Evolutionary conservation across 495 filamentous ascomycete genomes (phyloP).

Genomic region (Alectoria sarmentosa): DNA sequence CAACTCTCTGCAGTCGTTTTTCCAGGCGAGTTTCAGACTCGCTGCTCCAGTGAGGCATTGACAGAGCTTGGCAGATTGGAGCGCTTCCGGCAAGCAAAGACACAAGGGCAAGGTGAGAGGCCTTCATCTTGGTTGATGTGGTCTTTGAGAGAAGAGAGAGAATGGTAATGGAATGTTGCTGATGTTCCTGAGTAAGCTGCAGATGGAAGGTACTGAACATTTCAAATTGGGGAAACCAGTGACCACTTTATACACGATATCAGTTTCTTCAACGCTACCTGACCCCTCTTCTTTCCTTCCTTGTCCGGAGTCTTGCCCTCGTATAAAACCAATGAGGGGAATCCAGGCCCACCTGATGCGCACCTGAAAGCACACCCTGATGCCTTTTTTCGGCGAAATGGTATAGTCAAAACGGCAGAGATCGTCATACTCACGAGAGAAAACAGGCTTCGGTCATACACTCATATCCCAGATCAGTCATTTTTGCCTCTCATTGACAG

Average conservation of each 20-base stretch:
- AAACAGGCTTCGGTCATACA: neutral
- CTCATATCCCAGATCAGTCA: neutral
- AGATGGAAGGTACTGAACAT: neutral
- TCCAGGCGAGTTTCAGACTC: neutral
- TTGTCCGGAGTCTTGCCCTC: neutral
- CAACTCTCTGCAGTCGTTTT: neutral
- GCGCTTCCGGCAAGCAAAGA: neutral
- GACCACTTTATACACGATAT: neutral
- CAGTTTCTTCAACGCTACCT: neutral
- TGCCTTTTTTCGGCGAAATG: neutral
- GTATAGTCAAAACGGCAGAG: neutral
- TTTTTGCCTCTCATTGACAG: neutral
- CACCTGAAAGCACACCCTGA: too few relatives aligned
- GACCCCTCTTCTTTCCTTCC: neutral
- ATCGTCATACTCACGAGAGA: too few relatives aligned
- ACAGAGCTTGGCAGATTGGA: neutral
- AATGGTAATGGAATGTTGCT: neutral
- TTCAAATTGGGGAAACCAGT: neutral
- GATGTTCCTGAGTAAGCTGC: neutral
- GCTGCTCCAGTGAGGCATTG: neutral
- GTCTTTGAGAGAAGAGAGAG: neutral
- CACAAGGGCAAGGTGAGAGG: neutral
- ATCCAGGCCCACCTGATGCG: neutral
- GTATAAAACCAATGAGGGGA: neutral
- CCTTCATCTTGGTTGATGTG: neutral